These are phyloP conservation scores for Laguncularia racemosa DNA, from an alignment of 345 rosid species.

Conservation along the genomic window DNA sequence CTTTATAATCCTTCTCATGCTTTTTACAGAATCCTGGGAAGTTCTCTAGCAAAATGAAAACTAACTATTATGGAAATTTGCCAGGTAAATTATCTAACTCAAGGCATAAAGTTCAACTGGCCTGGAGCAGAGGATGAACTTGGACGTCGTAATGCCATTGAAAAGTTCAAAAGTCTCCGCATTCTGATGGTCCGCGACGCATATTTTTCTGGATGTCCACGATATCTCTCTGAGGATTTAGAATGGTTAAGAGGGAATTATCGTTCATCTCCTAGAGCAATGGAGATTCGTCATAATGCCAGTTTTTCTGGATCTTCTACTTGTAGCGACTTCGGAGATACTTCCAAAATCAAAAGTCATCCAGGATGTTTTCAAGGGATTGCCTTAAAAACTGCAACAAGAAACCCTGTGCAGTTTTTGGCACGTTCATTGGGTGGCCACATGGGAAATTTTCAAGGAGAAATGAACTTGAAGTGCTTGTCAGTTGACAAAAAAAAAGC, in stretches of 20 bases:
- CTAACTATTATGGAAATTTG: not conserved
- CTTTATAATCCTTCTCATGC: too few relatives aligned
- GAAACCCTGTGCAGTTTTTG: too few relatives aligned
- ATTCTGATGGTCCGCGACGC: constrained; percentile 11
- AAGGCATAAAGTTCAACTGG: constrained; percentile 16
- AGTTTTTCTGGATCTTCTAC: too few relatives aligned
- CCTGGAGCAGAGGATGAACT: not conserved
- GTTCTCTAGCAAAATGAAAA: too few relatives aligned
- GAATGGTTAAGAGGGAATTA: constrained; percentile 2
- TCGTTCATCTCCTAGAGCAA: not conserved
- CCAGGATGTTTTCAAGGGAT: too few relatives aligned
- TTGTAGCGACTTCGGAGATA: too few relatives aligned
- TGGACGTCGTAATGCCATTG: constrained; percentile 5
- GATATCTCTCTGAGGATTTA: constrained; percentile 6
- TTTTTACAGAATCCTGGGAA: too few relatives aligned
- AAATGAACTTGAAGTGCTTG: not conserved
- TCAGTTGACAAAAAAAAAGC: not conserved
- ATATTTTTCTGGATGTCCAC: constrained; percentile 13
- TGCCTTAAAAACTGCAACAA: too few relatives aligned
- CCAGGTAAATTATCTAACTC: constrained; percentile 15
- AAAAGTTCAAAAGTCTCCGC: constrained; percentile 19
- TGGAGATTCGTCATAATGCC: too few relatives aligned
- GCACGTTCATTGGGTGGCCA: too few relatives aligned
- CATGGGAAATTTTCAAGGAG: not conserved
- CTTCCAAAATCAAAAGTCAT: too few relatives aligned